These are phyloP conservation scores for Eucalyptus shirleyi DNA, from an alignment of 345 rosid genomes.

Conservation along the genomic window DNA sequence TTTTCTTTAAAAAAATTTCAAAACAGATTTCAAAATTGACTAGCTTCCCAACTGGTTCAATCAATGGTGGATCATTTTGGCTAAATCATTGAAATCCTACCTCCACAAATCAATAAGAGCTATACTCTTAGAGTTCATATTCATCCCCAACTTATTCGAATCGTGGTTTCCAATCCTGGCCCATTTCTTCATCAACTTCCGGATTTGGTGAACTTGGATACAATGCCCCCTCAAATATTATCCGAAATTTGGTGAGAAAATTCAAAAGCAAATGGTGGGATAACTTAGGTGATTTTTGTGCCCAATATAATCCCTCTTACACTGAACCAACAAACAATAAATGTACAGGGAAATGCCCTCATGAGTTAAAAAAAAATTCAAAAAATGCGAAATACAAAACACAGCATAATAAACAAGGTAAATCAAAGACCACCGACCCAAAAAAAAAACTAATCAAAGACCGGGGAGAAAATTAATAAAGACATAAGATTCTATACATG, in stretches of 20 bases:
- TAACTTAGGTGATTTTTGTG: background rate
- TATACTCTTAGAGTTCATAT: background rate
- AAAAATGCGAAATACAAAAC: too few species aligned
- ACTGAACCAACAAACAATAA: background rate
- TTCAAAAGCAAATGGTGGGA: background rate
- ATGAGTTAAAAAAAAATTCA: too few species aligned
- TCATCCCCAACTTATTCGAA: background rate
- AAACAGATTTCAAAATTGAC: background rate
- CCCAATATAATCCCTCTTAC: background rate
- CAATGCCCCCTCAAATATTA: background rate
- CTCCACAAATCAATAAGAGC: background rate
- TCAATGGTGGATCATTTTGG: background rate
- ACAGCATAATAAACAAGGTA: too few species aligned
- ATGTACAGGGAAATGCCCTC: background rate
- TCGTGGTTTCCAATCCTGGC: background rate
- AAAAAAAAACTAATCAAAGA: too few species aligned
- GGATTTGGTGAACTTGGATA: background rate
- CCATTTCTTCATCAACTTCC: background rate
- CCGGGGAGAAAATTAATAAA: too few species aligned
- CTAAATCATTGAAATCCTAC: background rate
- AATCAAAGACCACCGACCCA: too few species aligned
- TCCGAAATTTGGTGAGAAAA: background rate
- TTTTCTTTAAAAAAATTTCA: background rate
- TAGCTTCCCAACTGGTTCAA: background rate
- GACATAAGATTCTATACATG: too few species aligned